Percentiles rank a stretch among this genome's conserved stretches.
phyloP scores from a whole-genome alignment of 306 rosid species.

The Citrullus colocynthis region DNA sequence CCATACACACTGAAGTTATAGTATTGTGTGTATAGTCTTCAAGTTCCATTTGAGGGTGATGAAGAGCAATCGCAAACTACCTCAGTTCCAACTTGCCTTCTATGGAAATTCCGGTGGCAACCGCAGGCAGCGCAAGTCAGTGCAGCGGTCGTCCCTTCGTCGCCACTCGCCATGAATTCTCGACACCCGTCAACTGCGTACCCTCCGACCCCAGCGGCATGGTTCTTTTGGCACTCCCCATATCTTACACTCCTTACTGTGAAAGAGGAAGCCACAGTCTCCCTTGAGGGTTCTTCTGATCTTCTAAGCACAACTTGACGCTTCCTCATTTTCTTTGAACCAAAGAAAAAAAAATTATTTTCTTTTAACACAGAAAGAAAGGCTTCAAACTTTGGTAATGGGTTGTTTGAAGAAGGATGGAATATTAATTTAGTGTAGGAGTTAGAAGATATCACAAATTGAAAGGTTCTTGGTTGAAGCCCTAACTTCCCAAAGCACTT shows the following conservation, averaged over 20 bases:
- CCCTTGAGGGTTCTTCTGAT: conserved; percentile 25
- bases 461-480: neutral
- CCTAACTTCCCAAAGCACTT: neutral
- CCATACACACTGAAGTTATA: neutral
- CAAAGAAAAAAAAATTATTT: neutral
- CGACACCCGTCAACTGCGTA: conserved; percentile 88
- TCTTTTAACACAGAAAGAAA: conserved; percentile 2
- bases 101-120: conserved; percentile 84
- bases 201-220: conserved; percentile 82
- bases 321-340: conserved; percentile 50
- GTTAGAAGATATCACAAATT: neutral
- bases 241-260: conserved; percentile 41
- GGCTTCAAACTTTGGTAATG: neutral
- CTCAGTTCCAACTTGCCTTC: conserved; percentile 43
- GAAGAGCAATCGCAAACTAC: conserved; percentile 39
- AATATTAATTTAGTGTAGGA: neutral
- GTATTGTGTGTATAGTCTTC: neutral
- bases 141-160: conserved; percentile 27
- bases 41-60: conserved; percentile 31
- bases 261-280: neutral
- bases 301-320: conserved; percentile 74
- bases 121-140: conserved; percentile 88
- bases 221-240: conserved; percentile 90
- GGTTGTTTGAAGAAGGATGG: neutral
- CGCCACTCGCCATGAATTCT: conserved; percentile 77